Conservation (phyloP, 164 flowering plant species). For the Aristolochia contorta region DNA sequence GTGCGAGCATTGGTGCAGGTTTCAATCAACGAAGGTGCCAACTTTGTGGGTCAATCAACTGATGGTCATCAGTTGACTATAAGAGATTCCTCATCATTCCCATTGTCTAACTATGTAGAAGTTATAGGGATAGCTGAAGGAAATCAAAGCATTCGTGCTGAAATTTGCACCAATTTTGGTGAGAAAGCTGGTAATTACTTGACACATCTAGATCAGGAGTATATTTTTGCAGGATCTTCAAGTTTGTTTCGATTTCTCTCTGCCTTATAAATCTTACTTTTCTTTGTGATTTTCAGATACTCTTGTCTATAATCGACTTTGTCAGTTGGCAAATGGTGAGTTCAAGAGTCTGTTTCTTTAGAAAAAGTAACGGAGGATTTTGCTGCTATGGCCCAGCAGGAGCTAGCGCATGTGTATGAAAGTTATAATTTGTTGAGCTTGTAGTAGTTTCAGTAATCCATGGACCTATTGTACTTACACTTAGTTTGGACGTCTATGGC, state of each 20-base stretch:
- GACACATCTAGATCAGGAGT: background rate
- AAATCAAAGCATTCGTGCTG: constrained; percentile 68
- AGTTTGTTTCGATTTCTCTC: background rate
- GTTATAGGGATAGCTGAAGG: constrained; percentile 90
- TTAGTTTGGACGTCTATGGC: no score
- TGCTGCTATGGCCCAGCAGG: no score
- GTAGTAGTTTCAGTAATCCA: no score
- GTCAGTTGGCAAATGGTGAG: constrained; percentile 78
- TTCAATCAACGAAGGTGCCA: constrained; percentile 45
- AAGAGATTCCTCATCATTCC: constrained; percentile 37
- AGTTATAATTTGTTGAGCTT: no score
- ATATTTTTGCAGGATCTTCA: background rate
- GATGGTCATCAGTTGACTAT: constrained; percentile 60
- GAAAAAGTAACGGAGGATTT: constrained; percentile 1
- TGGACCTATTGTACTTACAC: no score
- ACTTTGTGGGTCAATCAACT: constrained; percentile 52
- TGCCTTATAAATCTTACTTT: background rate
- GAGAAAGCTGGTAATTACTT: constrained; percentile 45
- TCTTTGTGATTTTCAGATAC: constrained; percentile 34
- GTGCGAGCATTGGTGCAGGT: constrained; percentile 77
- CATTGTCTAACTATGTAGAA: constrained; percentile 64
- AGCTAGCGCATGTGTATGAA: no score
- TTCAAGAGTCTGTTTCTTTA: constrained; percentile 69
- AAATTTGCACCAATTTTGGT: constrained; percentile 78
- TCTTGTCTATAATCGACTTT: constrained; percentile 47